These are phyloP conservation scores for Rhynchosporium secalis DNA, from an alignment of 2,329 filamentous ascomycete species.

Conservation along the genomic window DNA sequence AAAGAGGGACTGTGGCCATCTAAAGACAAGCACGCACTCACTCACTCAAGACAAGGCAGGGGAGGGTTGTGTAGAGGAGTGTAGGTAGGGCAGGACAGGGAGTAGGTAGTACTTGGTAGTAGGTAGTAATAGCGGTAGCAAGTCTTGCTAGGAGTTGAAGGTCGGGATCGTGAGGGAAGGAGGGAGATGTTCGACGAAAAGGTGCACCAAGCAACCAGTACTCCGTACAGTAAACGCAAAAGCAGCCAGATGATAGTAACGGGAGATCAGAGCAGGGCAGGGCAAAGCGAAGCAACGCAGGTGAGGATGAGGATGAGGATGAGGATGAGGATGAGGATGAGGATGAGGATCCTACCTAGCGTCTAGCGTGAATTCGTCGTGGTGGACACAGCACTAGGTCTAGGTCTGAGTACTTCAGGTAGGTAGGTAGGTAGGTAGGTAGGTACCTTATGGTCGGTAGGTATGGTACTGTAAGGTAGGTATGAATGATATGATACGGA, in stretches of 20 bases:
- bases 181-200: slow-evolving; percentile 8
- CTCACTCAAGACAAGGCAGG: slow-evolving; percentile 12
- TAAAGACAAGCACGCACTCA: slow-evolving; percentile 23
- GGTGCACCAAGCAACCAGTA: slow-evolving; percentile 6
- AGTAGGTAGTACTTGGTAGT: neutral
- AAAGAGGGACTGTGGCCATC: slow-evolving; percentile 10
- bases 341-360: slow-evolving; percentile 1
- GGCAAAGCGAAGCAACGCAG: neutral
- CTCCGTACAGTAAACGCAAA: neutral
- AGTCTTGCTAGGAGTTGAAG: neutral
- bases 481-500: neutral
- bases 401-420: neutral
- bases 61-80: neutral
- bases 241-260: too few species aligned
- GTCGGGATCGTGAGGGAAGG: neutral
- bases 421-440: neutral
- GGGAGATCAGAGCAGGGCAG: neutral
- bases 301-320: neutral
- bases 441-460: neutral
- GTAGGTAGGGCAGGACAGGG: neutral
- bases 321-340: neutral
- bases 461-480: neutral
- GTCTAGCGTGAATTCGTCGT: slow-evolving; percentile 1
- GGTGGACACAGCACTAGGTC: too few species aligned
- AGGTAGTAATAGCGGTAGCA: neutral